Evolutionary conservation across 1,284 basidiomycete species (phyloP), one percentile per base, ranked within the genome.

Genomic region (Ganoderma boninense): DNA sequence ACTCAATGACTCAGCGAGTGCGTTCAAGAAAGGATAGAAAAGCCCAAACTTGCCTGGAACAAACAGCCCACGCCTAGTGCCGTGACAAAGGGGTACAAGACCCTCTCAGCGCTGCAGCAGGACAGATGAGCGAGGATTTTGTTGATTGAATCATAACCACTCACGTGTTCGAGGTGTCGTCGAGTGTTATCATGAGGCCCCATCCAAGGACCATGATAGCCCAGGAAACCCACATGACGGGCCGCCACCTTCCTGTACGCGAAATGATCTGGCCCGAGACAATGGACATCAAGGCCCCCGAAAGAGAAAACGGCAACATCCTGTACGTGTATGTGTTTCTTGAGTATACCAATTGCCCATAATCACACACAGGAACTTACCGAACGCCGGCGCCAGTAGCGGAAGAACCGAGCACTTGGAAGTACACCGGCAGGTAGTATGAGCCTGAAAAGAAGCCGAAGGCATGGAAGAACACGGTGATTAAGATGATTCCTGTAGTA

Each of bases 371-470:
- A 29, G 26, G 59, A 18, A 63, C 85, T 75, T 76, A 92, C 89
- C 86, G 84, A 13, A 96, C 87, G 71, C 95, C 95, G 29, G 94
- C 88, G 73, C 85, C 85, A 0, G 92, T 93, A 0, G 95, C 92
- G 6, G 91, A 92, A 0, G 92, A 85, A 2, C 95, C 95, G 5
- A 95, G 86, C 0, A 91, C 87, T 82, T 95, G 95, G 82, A 87
- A 96, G 79, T 93, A 96, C 1, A 95, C 80, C 0, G 94, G 93
- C 14, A 95, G 84, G 74, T 94, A 94, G 77, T 85, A 93, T 61
- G 90, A 87, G 62, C 87, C 85, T 16, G 75, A 77, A 75, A 93
- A 93, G 81, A 95, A 95, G 0, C 84, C 84, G 29, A 93, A 65
- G 0, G 88, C 90, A 76, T 96, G 95, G 4, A 93, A 75, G 76